phyloP scores from a whole-genome alignment of 805 yeast genomes.

The Saccharomycopsis sp. region DNA sequence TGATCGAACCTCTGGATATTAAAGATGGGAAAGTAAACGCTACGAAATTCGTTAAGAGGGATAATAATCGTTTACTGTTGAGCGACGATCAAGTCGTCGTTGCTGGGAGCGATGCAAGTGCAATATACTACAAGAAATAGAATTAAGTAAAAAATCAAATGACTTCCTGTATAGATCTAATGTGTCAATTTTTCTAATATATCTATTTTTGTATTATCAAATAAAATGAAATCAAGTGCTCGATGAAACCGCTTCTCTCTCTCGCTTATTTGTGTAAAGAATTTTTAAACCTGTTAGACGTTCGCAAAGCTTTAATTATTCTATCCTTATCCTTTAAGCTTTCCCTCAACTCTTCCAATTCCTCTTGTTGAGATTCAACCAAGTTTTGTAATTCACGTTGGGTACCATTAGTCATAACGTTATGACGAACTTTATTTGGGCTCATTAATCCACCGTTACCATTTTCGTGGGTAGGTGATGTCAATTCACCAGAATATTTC shows the following conservation, averaged over 20 bases:
- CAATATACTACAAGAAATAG: conserved; percentile 44
- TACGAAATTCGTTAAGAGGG: conserved; percentile 28
- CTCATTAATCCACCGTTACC: conserved; percentile 20
- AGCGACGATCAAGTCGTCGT: conserved; percentile 44
- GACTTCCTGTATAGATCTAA: too few relatives aligned
- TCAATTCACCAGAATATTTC: neutral
- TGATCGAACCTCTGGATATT: conserved; percentile 46
- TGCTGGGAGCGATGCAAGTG: conserved; percentile 59
- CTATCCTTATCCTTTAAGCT: conserved; percentile 67
- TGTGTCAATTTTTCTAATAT: too few relatives aligned
- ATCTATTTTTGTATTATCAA: too few relatives aligned
- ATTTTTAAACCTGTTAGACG: conserved; percentile 54
- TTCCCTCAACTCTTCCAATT: conserved; percentile 56
- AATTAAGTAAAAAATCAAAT: too few relatives aligned
- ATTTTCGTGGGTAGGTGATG: conserved; percentile 9
- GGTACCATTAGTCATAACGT: conserved; percentile 12
- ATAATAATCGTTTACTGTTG: conserved; percentile 43
- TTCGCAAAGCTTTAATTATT: conserved; percentile 65
- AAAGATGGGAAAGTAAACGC: conserved; percentile 23
- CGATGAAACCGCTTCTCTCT: too few relatives aligned
- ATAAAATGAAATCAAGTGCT: too few relatives aligned
- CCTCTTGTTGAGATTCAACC: conserved; percentile 58
- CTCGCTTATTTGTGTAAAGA: conserved; percentile 1
- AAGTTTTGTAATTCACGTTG: conserved; percentile 26
- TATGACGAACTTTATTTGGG: conserved; percentile 18